Base-by-base conservation (phyloP, 2,329 filamentous ascomycete species). In the Huntiella decipiens region DNA sequence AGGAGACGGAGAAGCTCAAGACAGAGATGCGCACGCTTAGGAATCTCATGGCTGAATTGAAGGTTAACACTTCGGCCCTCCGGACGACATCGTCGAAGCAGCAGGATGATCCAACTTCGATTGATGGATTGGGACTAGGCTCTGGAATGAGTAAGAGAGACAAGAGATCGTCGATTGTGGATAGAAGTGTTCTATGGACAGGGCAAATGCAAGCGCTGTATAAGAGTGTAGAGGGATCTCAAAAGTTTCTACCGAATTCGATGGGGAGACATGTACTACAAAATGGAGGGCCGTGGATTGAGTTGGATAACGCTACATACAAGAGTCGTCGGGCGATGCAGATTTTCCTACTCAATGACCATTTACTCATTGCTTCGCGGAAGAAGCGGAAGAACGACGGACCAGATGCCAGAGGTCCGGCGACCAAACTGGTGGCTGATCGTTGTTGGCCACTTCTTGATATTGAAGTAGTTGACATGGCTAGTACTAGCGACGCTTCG, bases 1-100 rank as follows among this genome's bases (percentile, higher is more conserved):
- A 96, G 63, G 91, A 98, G 64, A 91, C 92, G 2, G 91, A 98
- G 63, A 95, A 94, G 65, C 74, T 98, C 48, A 96, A 96, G 63
- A 76, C 77, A 46, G 91, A 98, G 61, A 96, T 98, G 91, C 76
- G 84, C 44, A 83, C 83, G 5, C 72, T 98, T 31, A 77, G 83
- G 38, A 84, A 84, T 52, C 70, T 96, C 44, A 95, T 98, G 80
- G 79, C 85, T 2, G 91, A 98, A 53, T 71, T 98, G 47, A 96
- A 85, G 55, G 71, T 75, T 5, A 85, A 86, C 50, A 81, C 77
- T 1, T 77, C 71, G 13, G 77, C 77, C 3, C 63, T 82, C 34
- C 68, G 77, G 41, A 66, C 73, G 15, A 69, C 73, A 3, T 77
- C 79, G 3, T 66, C 64, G 37, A 71, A 66, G 44, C 60, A 57